A percentile compares a stretch with the other conserved stretches of the same genome.
phyloP scores from a whole-genome alignment of 768 basidiomycete genomes.

The Lanmaoa rubissima region DNA sequence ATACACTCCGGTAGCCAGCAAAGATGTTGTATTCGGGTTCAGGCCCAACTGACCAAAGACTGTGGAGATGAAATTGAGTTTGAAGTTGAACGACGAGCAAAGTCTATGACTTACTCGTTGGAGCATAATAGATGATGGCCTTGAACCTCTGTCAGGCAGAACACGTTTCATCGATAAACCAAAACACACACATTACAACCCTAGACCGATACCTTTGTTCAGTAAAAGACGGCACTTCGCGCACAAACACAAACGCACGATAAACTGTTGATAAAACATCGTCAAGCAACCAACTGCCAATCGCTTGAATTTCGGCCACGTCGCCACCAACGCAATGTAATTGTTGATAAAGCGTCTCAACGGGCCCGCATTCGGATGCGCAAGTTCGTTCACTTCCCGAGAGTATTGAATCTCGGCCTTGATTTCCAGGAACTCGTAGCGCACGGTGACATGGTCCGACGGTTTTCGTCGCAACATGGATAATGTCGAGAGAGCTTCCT shows the following conservation, averaged over 20 bases:
- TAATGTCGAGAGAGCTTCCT: slow-evolving; percentile 36
- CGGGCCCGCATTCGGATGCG: slow-evolving; percentile 23
- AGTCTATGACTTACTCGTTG: slow-evolving; percentile 17
- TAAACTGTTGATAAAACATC: slow-evolving; percentile 35
- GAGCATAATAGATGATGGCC: slow-evolving; percentile 31
- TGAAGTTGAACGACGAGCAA: not conserved
- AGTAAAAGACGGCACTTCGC: not conserved
- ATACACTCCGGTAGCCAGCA: slow-evolving; percentile 42
- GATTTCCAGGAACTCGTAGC: slow-evolving; percentile 41
- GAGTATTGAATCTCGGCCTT: slow-evolving; percentile 35
- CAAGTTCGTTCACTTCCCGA: slow-evolving; percentile 18
- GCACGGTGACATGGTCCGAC: slow-evolving; percentile 31
- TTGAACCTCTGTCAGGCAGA: slow-evolving; percentile 10
- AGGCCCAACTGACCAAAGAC: slow-evolving; percentile 43
- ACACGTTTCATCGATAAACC: not conserved
- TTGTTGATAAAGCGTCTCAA: slow-evolving; percentile 21
- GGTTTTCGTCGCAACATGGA: slow-evolving; percentile 36
- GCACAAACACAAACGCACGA: slow-evolving; percentile 18
- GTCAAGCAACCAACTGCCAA: slow-evolving; percentile 30
- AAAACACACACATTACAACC: slow-evolving; percentile 25
- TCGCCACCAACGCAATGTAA: slow-evolving; percentile 24
- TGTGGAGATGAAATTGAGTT: slow-evolving; percentile 20
- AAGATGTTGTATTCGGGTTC: slow-evolving; percentile 38
- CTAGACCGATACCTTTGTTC: slow-evolving; percentile 11
- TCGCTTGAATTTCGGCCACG: slow-evolving; percentile 34